phyloP scores from a whole-genome alignment of 768 basidiomycete species.

The Amanita pallidorosea region DNA sequence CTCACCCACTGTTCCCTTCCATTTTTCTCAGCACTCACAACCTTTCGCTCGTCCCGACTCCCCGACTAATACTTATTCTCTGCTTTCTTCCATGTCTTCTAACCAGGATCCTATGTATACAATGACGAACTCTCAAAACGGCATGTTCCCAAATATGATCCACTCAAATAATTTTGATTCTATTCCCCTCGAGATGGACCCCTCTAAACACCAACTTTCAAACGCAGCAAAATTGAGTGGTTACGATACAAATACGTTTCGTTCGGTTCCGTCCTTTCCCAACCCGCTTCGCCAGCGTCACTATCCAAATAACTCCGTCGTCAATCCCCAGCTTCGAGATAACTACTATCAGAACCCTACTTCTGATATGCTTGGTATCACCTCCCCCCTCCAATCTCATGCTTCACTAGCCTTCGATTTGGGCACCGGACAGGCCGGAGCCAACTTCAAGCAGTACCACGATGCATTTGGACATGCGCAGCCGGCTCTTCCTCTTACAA shows the following conservation, averaged over 20 bases:
- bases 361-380: slow-evolving; percentile 20
- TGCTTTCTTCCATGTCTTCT: slow-evolving; percentile 15
- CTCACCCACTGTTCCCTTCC: slow-evolving; percentile 48
- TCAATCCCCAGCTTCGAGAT: slow-evolving; percentile 13
- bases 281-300: slow-evolving; percentile 34
- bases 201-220: slow-evolving; percentile 22
- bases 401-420: slow-evolving; percentile 25
- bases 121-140: slow-evolving; percentile 18
- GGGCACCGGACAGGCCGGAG: slow-evolving; percentile 14
- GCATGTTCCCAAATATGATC: slow-evolving; percentile 23
- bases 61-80: slow-evolving; percentile 26
- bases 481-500: background rate
- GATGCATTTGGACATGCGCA: slow-evolving; percentile 3
- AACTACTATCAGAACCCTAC: slow-evolving; percentile 25
- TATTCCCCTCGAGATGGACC: slow-evolving; percentile 22
- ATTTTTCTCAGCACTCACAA: slow-evolving; percentile 32
- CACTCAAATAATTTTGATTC: slow-evolving; percentile 25
- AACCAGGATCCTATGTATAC: slow-evolving; percentile 22
- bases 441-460: background rate
- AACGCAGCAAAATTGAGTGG: slow-evolving; percentile 24
- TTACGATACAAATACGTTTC: slow-evolving; percentile 18
- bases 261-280: slow-evolving; percentile 23
- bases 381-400: slow-evolving; percentile 29
- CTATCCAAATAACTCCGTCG: slow-evolving; percentile 22
- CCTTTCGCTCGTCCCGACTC: slow-evolving; percentile 38